Evolutionary conservation across 2,329 filamentous ascomycete species (phyloP).

Genomic region (Pleoardoris graminearum): DNA sequence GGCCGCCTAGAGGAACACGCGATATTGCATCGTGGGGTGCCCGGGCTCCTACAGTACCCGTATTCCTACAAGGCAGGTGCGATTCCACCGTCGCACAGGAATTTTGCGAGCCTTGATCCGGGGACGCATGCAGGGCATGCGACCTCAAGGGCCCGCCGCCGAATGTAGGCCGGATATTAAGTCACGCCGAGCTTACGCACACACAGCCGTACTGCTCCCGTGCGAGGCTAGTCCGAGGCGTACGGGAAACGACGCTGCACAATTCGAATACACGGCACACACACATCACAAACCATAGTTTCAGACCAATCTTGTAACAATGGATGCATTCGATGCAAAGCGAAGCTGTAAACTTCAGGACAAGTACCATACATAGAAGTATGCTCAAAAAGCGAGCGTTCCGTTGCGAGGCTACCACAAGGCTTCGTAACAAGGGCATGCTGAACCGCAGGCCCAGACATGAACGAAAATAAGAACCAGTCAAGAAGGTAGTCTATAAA

Average conservation of each 20-base stretch:
- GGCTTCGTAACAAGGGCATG: slow-evolving; percentile 13
- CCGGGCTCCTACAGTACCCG: neutral
- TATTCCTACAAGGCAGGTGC: neutral
- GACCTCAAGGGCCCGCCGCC: neutral
- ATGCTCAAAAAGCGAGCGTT: slow-evolving; percentile 5
- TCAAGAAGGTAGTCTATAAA: slow-evolving; percentile 6
- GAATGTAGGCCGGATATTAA: neutral
- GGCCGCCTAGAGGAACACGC: neutral
- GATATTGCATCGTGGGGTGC: neutral
- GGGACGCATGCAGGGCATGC: neutral
- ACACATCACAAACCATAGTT: neutral
- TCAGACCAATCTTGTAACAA: neutral
- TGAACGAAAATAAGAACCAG: slow-evolving; percentile 17
- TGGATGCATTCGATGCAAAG: slow-evolving; percentile 4
- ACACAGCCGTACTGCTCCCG: neutral
- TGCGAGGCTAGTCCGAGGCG: neutral
- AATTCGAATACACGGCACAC: neutral
- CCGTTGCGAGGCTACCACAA: slow-evolving; percentile 4
- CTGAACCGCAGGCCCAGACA: slow-evolving; percentile 5
- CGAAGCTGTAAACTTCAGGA: slow-evolving; percentile 3
- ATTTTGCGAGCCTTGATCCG: neutral
- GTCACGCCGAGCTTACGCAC: slow-evolving; percentile 2
- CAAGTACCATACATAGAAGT: neutral
- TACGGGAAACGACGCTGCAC: neutral
- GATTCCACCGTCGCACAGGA: slow-evolving; percentile 1